Evolutionary conservation across 192 early-diverging fungal genomes (phyloP).

Genomic region (Diversispora epigaea): DNA sequence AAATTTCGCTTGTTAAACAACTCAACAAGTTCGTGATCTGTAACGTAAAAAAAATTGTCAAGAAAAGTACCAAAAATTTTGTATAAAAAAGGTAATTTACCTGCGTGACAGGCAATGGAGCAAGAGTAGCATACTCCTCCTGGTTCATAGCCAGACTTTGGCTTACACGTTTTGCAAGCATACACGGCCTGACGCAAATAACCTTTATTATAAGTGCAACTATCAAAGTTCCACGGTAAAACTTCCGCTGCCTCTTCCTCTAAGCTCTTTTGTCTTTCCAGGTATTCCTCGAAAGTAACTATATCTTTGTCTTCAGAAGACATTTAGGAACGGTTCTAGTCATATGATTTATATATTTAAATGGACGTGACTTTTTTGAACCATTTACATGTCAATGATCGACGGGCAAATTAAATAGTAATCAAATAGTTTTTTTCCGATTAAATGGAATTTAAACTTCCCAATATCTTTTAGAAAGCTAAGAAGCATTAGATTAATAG

Average conservation of each 20-base stretch:
- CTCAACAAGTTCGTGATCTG: constrained; percentile 78
- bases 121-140: constrained; percentile 78
- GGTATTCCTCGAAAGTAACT: constrained; percentile 41
- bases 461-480: too few relatives aligned
- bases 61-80: not conserved
- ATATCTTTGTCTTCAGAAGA: constrained; percentile 35
- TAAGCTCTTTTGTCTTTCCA: constrained; percentile 39
- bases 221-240: constrained; percentile 69
- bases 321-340: not conserved
- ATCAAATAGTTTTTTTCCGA: too few relatives aligned
- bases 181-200: constrained; percentile 80
- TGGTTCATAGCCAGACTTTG: constrained; percentile 32
- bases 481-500: too few relatives aligned
- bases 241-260: constrained; percentile 54
- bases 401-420: too few relatives aligned
- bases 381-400: too few relatives aligned
- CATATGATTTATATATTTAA: too few relatives aligned
- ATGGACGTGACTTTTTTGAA: too few relatives aligned
- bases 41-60: not conserved
- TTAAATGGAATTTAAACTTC: too few relatives aligned
- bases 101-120: constrained; percentile 71
- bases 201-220: constrained; percentile 72
- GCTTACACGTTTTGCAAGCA: constrained; percentile 76
- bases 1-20: constrained; percentile 83
- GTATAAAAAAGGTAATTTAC: not conserved